Conservation (phyloP, 1,139 yeast genomes). For the Wickerhamomyces sp. region DNA sequence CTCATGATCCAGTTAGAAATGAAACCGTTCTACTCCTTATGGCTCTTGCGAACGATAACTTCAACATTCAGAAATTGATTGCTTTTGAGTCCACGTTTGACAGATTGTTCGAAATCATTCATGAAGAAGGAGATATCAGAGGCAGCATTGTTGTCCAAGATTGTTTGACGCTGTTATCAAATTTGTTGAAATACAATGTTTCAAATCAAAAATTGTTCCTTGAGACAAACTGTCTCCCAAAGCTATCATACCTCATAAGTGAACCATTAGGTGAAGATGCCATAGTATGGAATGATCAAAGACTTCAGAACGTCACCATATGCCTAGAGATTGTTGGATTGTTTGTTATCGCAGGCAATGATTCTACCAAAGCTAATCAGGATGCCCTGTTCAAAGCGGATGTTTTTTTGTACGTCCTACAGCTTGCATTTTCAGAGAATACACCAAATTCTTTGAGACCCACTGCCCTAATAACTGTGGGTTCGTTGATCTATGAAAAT, state of each 20-base stretch:
- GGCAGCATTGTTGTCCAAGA: slow-evolving; percentile 93
- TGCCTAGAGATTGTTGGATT: slow-evolving; percentile 69
- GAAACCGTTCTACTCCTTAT: slow-evolving; percentile 80
- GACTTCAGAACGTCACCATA: slow-evolving; percentile 58
- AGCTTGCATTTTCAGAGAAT: slow-evolving; percentile 60
- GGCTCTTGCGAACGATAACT: slow-evolving; percentile 76
- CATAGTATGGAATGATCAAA: slow-evolving; percentile 68
- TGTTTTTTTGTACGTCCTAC: slow-evolving; percentile 57
- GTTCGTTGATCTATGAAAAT: slow-evolving; percentile 54
- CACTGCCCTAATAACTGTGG: slow-evolving; percentile 65
- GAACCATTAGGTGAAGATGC: slow-evolving; percentile 50
- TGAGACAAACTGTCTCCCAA: slow-evolving; percentile 75
- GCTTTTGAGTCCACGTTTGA: slow-evolving; percentile 95
- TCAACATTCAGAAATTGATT: slow-evolving; percentile 85
- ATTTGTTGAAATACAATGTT: slow-evolving; percentile 74
- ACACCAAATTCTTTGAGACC: slow-evolving; percentile 63
- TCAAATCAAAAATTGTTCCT: slow-evolving; percentile 86
- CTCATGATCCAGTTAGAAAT: slow-evolving; percentile 84
- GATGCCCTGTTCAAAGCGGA: slow-evolving; percentile 55
- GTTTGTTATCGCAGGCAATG: slow-evolving; percentile 72
- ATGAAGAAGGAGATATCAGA: slow-evolving; percentile 83
- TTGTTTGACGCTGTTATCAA: slow-evolving; percentile 69
- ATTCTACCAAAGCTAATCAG: slow-evolving; percentile 60
- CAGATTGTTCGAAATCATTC: slow-evolving; percentile 66
- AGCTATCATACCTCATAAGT: slow-evolving; percentile 54